Conservation (phyloP, 2,329 filamentous ascomycete species). For the Alternaria viburni region DNA sequence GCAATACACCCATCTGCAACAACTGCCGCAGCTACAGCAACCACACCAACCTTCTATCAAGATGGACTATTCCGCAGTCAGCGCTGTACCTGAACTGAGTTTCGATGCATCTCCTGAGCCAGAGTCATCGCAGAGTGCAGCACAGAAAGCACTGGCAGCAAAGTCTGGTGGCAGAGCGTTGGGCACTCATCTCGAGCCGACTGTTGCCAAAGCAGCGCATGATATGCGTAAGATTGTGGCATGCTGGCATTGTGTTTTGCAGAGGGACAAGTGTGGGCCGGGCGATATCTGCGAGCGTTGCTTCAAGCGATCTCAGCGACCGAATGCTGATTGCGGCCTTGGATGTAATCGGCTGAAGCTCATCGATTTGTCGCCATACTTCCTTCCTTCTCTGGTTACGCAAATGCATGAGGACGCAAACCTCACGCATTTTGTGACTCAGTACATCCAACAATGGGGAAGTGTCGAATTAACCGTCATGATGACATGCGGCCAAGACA, state of each 20-base stretch:
- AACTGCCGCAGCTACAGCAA: slow-evolving; percentile 5
- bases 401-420: slow-evolving; percentile 53
- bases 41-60: slow-evolving; percentile 7
- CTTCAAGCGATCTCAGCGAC: slow-evolving; percentile 46
- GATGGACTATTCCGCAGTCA: slow-evolving; percentile 9
- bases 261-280: slow-evolving; percentile 54
- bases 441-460: slow-evolving; percentile 47
- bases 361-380: slow-evolving; percentile 51
- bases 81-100: slow-evolving; percentile 21
- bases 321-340: slow-evolving; percentile 51
- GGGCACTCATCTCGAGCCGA: slow-evolving; percentile 46
- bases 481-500: slow-evolving; percentile 51
- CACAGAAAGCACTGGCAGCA: slow-evolving; percentile 27
- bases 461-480: slow-evolving; percentile 49
- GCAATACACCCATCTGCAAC: slow-evolving; percentile 10
- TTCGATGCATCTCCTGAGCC: slow-evolving; percentile 37
- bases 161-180: slow-evolving; percentile 49
- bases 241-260: slow-evolving; percentile 57
- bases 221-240: slow-evolving; percentile 55
- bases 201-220: slow-evolving; percentile 50
- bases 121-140: slow-evolving; percentile 23
- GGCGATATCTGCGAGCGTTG: slow-evolving; percentile 50
- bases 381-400: slow-evolving; percentile 52
- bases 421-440: slow-evolving; percentile 49
- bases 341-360: slow-evolving; percentile 56